Conservation (phyloP, 495 filamentous ascomycete species). For the Neurospora sp. region DNA sequence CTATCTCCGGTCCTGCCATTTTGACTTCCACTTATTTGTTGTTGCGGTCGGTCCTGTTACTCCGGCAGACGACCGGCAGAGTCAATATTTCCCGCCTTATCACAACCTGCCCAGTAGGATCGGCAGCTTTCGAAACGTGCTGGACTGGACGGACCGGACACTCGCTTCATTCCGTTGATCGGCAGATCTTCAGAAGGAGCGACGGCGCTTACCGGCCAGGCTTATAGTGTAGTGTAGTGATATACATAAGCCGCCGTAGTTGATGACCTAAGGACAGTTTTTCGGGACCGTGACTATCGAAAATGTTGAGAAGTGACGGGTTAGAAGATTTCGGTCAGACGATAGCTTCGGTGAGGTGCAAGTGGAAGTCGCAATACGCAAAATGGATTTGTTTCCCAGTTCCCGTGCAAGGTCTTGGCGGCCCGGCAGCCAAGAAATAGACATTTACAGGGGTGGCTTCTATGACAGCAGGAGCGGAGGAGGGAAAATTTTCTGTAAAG, state of each 20-base stretch:
- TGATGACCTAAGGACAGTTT: neutral
- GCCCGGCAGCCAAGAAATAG: neutral
- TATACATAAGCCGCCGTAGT: neutral
- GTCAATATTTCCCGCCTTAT: neutral
- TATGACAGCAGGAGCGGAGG: neutral
- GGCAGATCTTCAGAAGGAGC: neutral
- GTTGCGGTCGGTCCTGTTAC: neutral
- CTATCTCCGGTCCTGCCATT: neutral
- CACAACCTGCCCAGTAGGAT: slow-evolving; percentile 5
- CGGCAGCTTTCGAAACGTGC: slow-evolving; percentile 6
- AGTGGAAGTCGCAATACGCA: neutral
- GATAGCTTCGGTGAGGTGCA: neutral
- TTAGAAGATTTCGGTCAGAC: neutral
- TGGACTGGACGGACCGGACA: neutral
- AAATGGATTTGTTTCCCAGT: neutral
- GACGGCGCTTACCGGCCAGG: neutral
- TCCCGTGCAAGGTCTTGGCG: neutral
- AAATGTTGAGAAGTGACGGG: neutral
- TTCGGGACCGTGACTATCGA: neutral
- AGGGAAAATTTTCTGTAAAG: neutral
- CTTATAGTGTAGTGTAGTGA: neutral
- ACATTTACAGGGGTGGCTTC: neutral
- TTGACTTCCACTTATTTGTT: neutral
- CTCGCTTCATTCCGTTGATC: neutral
- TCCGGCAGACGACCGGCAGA: neutral